phyloP scores from a whole-genome alignment of 768 basidiomycete genomes.

The Amyloporia xantha region DNA sequence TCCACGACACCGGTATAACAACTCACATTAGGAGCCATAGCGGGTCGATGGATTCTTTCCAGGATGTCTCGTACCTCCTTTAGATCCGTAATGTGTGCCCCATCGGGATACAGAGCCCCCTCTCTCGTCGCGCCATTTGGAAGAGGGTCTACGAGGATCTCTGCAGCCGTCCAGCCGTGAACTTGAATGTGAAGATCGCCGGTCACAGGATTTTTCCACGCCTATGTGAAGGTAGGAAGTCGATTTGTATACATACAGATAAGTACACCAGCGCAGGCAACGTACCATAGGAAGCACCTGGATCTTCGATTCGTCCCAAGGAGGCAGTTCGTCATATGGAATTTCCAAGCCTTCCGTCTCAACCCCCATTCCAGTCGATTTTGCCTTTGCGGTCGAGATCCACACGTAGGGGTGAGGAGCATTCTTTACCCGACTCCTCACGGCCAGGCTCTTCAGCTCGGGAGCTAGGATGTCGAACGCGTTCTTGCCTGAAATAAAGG shows the following conservation, averaged over 20 bases:
- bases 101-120: slow-evolving; percentile 69
- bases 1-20: slow-evolving; percentile 20
- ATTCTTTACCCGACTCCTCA: slow-evolving; percentile 66
- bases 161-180: slow-evolving; percentile 62
- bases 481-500: slow-evolving; percentile 68
- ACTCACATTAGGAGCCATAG: slow-evolving; percentile 60
- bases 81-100: slow-evolving; percentile 61
- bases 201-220: slow-evolving; percentile 85
- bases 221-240: slow-evolving; percentile 33
- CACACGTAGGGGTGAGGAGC: slow-evolving; percentile 84
- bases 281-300: slow-evolving; percentile 56
- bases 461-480: slow-evolving; percentile 75
- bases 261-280: not conserved
- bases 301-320: slow-evolving; percentile 63
- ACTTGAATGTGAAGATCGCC: slow-evolving; percentile 75
- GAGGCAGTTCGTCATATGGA: slow-evolving; percentile 51
- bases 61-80: slow-evolving; percentile 57
- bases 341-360: slow-evolving; percentile 70
- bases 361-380: slow-evolving; percentile 75
- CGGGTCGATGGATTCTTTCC: slow-evolving; percentile 79
- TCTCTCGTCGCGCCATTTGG: slow-evolving; percentile 44
- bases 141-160: slow-evolving; percentile 58
- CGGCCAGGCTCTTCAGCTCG: slow-evolving; percentile 69
- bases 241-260: not conserved
- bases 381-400: slow-evolving; percentile 70